Evolutionary conservation across 2,329 filamentous ascomycete genomes (phyloP), one percentile per base, ranked within the genome.

Genomic region (Trichoderma asperellum): DNA sequence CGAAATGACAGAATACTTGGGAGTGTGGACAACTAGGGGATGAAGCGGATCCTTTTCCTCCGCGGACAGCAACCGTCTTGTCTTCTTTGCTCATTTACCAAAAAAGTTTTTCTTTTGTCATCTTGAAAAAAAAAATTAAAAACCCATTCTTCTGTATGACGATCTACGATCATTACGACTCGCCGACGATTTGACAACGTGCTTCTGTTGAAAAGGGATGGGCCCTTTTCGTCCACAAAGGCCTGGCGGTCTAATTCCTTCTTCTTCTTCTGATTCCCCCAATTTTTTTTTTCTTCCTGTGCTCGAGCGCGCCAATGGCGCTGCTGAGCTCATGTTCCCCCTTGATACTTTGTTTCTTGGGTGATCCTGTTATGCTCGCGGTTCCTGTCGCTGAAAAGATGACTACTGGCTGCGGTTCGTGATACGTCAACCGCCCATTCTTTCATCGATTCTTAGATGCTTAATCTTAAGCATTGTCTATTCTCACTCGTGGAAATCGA

Each of bases 271-370:
- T 57, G 40, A 43, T 43, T 43, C 40, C 47, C 61, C 72, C 72
- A 35, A 68, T 77, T 76, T 70, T 72, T 70, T 72, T 73, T 77
- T 77, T 70, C 71, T 74, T 68, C 69, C 71, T 65, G 69, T 58
- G 37, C 55, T 35, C 47, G 37, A 11, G 55, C 55, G 63, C 63
- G 53, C 63, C 63, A 27, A 67, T 29, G 55, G 73, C 71, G 59
- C 65, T 63, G 71, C 72, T 68, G 59, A 71, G 57, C 68, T 73
- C 70, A 62, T 62, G 65, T 40, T 35, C 21, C 47, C 63, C 56
- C 24, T 67, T 68, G 52, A 57, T 59, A 43, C 14, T 67, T 59
- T 27, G 12, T 34, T 67, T 59, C 63, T 67, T 35, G 40, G 63
- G 58, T 37, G 35, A 49, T 43, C 55, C 40, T 55, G 18, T n/a